Conservation (phyloP, 2,329 filamentous ascomycete genomes). For the Epichloe elymi region DNA sequence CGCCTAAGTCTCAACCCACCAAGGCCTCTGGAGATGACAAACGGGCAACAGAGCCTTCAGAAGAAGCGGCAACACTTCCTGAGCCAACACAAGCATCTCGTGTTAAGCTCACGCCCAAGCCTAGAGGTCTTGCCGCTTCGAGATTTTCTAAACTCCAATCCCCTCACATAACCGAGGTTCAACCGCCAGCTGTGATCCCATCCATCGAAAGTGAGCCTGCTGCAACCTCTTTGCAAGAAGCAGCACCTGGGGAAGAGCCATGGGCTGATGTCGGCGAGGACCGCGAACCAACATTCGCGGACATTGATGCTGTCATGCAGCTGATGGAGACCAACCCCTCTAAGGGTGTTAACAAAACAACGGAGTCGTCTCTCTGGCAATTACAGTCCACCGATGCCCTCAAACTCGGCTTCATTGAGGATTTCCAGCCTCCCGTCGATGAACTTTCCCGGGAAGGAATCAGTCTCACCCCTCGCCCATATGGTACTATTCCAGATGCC, state of each 20-base stretch:
- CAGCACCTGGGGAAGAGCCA: not conserved
- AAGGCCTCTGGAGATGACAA: constrained; percentile 1
- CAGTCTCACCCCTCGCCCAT: constrained; percentile 58
- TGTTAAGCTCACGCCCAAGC: constrained; percentile 22
- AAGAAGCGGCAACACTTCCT: not conserved
- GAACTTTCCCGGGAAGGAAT: constrained; percentile 54
- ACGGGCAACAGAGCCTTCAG: not conserved
- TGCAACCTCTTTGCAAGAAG: not conserved
- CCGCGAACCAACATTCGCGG: constrained; percentile 51
- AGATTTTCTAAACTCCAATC: constrained; percentile 30
- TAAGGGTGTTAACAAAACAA: constrained; percentile 56
- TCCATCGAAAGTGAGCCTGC: constrained; percentile 16
- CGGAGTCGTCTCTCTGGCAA: constrained; percentile 32
- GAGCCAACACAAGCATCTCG: constrained; percentile 11
- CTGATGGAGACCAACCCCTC: constrained; percentile 63
- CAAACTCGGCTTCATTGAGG: constrained; percentile 36
- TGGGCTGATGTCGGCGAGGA: constrained; percentile 7
- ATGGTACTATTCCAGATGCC: constrained; percentile 31
- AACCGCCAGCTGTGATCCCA: constrained; percentile 16
- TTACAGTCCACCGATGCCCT: constrained; percentile 14
- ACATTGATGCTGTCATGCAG: constrained; percentile 88
- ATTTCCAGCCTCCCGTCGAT: constrained; percentile 34
- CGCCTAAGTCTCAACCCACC: constrained; percentile 12
- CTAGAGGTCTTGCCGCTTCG: constrained; percentile 29
- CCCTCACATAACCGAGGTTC: constrained; percentile 9